These are phyloP conservation scores for Globisporangium ultimum DNA, from an alignment of 352 stramenopile species.

Conservation along the genomic window DNA sequence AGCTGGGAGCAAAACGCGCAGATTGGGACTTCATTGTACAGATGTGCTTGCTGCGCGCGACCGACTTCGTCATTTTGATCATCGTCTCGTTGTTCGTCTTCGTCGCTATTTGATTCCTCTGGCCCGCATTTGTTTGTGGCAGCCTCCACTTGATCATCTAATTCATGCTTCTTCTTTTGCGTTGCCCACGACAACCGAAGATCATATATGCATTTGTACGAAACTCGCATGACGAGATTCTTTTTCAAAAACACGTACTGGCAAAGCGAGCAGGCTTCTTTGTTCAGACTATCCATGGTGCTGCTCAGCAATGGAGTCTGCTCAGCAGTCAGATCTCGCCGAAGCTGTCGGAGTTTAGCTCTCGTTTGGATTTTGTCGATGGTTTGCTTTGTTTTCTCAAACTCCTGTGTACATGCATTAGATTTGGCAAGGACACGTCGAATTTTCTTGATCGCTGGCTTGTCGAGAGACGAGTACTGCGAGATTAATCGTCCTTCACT, in stretches of 20 bases:
- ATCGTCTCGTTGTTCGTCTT: background rate
- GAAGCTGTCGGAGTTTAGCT: conserved; percentile 32
- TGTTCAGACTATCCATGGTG: conserved; percentile 49
- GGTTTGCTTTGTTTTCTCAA: conserved; percentile 43
- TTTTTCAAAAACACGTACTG: conserved; percentile 55
- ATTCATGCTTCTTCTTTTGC: conserved; percentile 2
- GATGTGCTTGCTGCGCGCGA: conserved; percentile 31
- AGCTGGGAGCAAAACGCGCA: conserved; percentile 61
- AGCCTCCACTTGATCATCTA: background rate
- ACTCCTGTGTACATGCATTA: conserved; percentile 51
- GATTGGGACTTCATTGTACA: conserved; percentile 58
- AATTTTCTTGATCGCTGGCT: conserved; percentile 48
- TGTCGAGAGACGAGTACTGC: conserved; percentile 50
- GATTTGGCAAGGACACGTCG: conserved; percentile 58
- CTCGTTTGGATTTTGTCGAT: conserved; percentile 52
- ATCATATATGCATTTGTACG: conserved; percentile 62
- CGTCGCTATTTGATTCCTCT: background rate
- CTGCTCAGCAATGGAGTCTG: conserved; percentile 45
- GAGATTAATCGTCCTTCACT: conserved; percentile 43
- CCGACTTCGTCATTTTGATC: background rate
- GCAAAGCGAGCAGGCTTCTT: conserved; percentile 53
- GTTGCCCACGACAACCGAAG: conserved; percentile 36
- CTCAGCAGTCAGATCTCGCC: conserved; percentile 30
- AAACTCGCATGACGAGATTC: conserved; percentile 52
- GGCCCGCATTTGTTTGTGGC: background rate